A percentile compares a stretch with the other conserved stretches of the same genome.
phyloP scores from a whole-genome alignment of 768 basidiomycete species.

The Hortiboletus campestris region DNA sequence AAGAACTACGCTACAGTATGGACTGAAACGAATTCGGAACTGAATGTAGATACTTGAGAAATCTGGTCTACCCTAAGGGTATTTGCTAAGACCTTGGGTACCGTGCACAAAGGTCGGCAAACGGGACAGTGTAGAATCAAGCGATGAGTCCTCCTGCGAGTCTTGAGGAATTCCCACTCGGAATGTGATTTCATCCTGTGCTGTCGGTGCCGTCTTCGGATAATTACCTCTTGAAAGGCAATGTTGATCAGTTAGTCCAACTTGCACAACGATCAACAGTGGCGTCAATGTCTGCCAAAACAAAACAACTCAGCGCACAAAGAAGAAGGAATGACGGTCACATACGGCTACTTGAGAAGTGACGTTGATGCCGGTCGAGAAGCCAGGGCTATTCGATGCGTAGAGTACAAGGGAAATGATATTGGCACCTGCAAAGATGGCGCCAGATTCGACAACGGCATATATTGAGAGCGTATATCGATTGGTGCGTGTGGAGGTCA shows the following conservation, averaged over 20 bases:
- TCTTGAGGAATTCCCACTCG: no score
- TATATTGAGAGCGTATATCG: background rate
- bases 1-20: no score
- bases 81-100: no score
- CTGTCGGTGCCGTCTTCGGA: background rate
- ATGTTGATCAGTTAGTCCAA: background rate
- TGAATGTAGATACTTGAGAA: no score
- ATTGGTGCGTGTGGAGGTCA: background rate
- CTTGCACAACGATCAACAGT: background rate
- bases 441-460: background rate
- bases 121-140: no score
- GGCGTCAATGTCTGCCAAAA: background rate
- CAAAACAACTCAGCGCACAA: background rate
- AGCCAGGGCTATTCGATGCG: background rate
- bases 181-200: background rate
- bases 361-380: background rate
- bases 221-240: background rate
- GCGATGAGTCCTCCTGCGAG: no score
- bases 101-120: no score
- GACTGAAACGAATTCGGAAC: no score
- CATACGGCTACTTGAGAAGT: background rate
- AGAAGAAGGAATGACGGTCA: background rate
- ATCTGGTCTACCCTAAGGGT: no score
- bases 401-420: background rate
- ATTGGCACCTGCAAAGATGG: background rate